Percentiles rank a stretch among this genome's conserved stretches.
Evolutionary conservation across 495 filamentous ascomycete species (phyloP).

Genomic region (Penicillium macrosclerotiorum): DNA sequence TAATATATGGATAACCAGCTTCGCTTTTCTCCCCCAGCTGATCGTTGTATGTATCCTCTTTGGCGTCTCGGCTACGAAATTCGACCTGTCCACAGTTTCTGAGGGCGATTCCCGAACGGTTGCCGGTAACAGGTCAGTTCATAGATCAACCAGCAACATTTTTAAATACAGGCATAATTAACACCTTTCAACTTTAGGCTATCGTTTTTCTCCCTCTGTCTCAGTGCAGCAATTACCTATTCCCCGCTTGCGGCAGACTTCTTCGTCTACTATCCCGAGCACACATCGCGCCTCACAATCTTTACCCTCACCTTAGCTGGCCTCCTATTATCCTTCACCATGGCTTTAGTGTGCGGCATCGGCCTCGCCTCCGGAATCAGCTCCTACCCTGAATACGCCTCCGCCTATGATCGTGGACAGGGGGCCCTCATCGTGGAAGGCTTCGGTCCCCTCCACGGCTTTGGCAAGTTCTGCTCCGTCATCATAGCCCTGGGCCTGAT

Average conservation of each 20-base stretch:
- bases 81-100: slow-evolving; percentile 54
- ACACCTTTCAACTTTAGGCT: slow-evolving; percentile 33
- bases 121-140: slow-evolving; percentile 49
- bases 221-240: slow-evolving; percentile 64
- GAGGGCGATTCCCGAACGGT: slow-evolving; percentile 51
- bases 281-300: slow-evolving; percentile 38
- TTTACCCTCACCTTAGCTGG: slow-evolving; percentile 45
- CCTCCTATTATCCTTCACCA: slow-evolving; percentile 53
- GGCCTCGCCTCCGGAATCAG: slow-evolving; percentile 65
- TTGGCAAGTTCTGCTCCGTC: slow-evolving; percentile 72
- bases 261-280: slow-evolving; percentile 64
- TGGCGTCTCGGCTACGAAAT: slow-evolving; percentile 62
- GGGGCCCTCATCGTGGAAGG: slow-evolving; percentile 64
- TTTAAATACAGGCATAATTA: not conserved
- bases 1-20: slow-evolving; percentile 38
- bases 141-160: not conserved
- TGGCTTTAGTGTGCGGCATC: slow-evolving; percentile 64
- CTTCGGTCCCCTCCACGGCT: slow-evolving; percentile 58
- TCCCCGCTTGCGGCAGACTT: slow-evolving; percentile 59
- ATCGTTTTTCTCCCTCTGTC: slow-evolving; percentile 67
- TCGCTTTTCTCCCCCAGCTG: slow-evolving; percentile 67
- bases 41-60: slow-evolving; percentile 65
- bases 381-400: slow-evolving; percentile 49
- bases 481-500: slow-evolving; percentile 70
- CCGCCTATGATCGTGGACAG: slow-evolving; percentile 50